These are phyloP conservation scores for Pythium plurisporium DNA, from an alignment of 352 stramenopile genomes.

Conservation along the genomic window DNA sequence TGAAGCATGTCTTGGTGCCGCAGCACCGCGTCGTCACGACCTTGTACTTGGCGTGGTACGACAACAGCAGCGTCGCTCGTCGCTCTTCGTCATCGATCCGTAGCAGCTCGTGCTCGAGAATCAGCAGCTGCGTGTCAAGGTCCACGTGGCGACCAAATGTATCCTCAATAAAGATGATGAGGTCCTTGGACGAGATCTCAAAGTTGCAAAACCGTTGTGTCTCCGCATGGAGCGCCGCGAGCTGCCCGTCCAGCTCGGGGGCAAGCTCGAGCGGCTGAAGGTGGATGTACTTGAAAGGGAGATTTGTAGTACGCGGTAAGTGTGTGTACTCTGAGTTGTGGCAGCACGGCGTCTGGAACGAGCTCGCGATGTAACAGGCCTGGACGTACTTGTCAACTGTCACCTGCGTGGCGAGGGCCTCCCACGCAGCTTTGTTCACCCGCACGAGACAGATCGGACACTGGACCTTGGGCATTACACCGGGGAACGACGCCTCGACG, in stretches of 20 bases:
- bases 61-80: slow-evolving; percentile 18
- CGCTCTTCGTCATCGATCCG: slow-evolving; percentile 20
- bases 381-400: slow-evolving; percentile 3
- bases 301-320: slow-evolving; percentile 3
- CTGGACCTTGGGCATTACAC: slow-evolving; percentile 17
- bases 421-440: slow-evolving; percentile 22
- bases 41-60: slow-evolving; percentile 25
- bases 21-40: slow-evolving; percentile 19
- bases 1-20: slow-evolving; percentile 15
- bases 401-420: not conserved
- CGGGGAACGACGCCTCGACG: slow-evolving; percentile 4
- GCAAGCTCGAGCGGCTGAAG: not conserved
- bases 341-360: slow-evolving; percentile 24
- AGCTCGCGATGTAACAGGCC: slow-evolving; percentile 15
- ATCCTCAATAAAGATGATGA: slow-evolving; percentile 12
- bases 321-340: slow-evolving; percentile 22
- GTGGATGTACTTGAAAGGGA: not conserved
- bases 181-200: slow-evolving; percentile 8
- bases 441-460: slow-evolving; percentile 25
- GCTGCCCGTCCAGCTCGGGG: slow-evolving; percentile 2
- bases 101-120: slow-evolving; percentile 15
- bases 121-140: slow-evolving; percentile 4
- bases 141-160: slow-evolving; percentile 12
- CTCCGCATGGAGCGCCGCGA: not conserved
- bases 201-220: slow-evolving; percentile 11